A percentile compares a stretch with the other conserved stretches of the same genome.
Evolutionary conservation across 2,329 filamentous ascomycete species (phyloP).

Genomic region (Didymella exigua): DNA sequence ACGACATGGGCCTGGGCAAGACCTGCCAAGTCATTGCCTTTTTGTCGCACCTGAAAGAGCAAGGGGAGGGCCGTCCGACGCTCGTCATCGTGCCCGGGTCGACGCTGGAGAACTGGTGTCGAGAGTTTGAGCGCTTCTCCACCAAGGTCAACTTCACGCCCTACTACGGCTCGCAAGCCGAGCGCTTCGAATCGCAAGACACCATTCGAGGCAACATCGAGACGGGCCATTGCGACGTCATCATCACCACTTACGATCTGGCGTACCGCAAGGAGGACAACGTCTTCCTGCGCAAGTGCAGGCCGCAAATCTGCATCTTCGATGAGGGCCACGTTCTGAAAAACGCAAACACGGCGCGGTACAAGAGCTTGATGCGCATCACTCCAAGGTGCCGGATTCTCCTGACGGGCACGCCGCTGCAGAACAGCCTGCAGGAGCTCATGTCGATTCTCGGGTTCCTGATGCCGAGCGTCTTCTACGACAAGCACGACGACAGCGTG

Average conservation of each 20-base stretch:
- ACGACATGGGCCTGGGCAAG: slow-evolving; percentile 96
- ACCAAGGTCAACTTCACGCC: slow-evolving; percentile 73
- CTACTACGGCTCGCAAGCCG: slow-evolving; percentile 73
- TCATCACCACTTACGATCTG: slow-evolving; percentile 75
- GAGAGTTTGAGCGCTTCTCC: slow-evolving; percentile 87
- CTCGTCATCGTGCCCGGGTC: slow-evolving; percentile 91
- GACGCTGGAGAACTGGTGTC: slow-evolving; percentile 93
- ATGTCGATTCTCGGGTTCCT: slow-evolving; percentile 92
- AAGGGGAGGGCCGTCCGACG: slow-evolving; percentile 71
- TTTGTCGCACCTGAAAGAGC: slow-evolving; percentile 79
- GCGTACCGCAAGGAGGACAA: slow-evolving; percentile 65
- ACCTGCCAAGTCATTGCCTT: slow-evolving; percentile 96
- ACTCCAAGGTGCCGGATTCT: slow-evolving; percentile 82
- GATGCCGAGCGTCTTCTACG: slow-evolving; percentile 79
- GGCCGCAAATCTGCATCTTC: slow-evolving; percentile 71
- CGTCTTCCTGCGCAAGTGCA: slow-evolving; percentile 65
- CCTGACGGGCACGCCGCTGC: slow-evolving; percentile 86
- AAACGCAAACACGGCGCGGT: slow-evolving; percentile 82
- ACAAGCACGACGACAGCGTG: slow-evolving; percentile 62
- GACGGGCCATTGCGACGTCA: slow-evolving; percentile 64
- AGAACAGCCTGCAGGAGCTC: slow-evolving; percentile 93
- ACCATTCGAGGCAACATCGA: slow-evolving; percentile 67
- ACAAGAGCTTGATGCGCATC: slow-evolving; percentile 78
- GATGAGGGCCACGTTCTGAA: slow-evolving; percentile 95
- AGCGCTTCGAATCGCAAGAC: slow-evolving; percentile 71